Evolutionary conservation across 176 grass and related monocot genomes (phyloP), one percentile per base, ranked within the genome.

Genomic region (Paspalum notatum): DNA sequence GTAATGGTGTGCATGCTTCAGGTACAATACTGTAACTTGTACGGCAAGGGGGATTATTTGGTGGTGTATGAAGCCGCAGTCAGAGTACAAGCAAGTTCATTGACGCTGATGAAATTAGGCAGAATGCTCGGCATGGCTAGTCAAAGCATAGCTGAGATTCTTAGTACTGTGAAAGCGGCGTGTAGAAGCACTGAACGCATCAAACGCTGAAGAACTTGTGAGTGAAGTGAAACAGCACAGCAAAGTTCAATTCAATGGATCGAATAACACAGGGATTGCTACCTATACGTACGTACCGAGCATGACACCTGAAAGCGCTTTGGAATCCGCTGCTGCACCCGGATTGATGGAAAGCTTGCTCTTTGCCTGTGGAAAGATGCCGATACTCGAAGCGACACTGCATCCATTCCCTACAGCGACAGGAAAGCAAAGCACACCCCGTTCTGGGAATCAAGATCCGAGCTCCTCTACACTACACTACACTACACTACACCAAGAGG

Each of bases 261-360:
- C 24, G 49, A 55, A 37, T 38, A 80, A 60, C 46, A 47, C 42
- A 20, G 13, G 39, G 0, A 24, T 65, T 65, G 75, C 4, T 68
- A 9, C 14, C 3, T n/a, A 46, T 37, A 26, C 58, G 39, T 88
- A 90, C 78, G 46, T 90, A 90, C 88, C 88, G 78, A 82, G 21
- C 83, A 90, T n/a, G 83, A 37, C 66, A 82, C 59, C 58, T 66
- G 78, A 71, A 55, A 89, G 56, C 54, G 57, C 47, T 68, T 84
- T 9, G 81, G 61, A 59, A 52, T 48, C 21, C 21, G 25, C 51
- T 25, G 76, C 45, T 25, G 76, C 45, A 68, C 1, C 44, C 62
- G 50, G 71, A 82, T 43, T 7, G 83, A 78, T 42, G 66, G 57
- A 77, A 85, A 85, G 72, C 66, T 82, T 26, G 82, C 53, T 75